phyloP scores from a whole-genome alignment of 169 alveolate genomes.

The Babesia ovis region DNA sequence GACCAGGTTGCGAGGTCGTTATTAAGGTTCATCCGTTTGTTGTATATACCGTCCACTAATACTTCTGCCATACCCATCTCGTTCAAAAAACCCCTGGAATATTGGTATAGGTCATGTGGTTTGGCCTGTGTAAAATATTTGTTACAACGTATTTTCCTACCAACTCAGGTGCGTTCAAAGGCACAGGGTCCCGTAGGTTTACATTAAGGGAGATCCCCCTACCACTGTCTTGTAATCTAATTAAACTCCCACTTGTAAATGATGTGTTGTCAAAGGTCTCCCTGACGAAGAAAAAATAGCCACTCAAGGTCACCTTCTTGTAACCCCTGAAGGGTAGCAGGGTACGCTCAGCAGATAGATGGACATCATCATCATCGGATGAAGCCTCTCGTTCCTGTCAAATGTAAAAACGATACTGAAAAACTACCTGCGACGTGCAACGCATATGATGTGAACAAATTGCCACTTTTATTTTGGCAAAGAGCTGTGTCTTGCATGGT shows the following conservation, averaged over 20 bases:
- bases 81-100: conserved; percentile 38
- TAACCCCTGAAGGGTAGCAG: conserved; percentile 54
- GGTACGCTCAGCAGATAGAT: neutral
- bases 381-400: conserved; percentile 25
- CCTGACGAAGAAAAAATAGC: conserved; percentile 44
- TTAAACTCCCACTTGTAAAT: conserved; percentile 25
- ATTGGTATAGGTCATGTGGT: conserved; percentile 31
- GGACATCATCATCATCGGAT: conserved; percentile 23
- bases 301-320: conserved; percentile 52
- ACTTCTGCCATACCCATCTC: conserved; percentile 20
- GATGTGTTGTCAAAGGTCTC: conserved; percentile 50
- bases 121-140: neutral
- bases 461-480: conserved; percentile 41
- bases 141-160: neutral
- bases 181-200: conserved; percentile 33
- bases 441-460: conserved; percentile 23
- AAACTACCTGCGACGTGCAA: conserved; percentile 12
- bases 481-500: conserved; percentile 40
- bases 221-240: conserved; percentile 36
- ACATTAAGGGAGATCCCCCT: conserved; percentile 50
- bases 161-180: conserved; percentile 24
- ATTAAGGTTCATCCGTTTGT: conserved; percentile 66
- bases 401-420: neutral
- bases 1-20: conserved; percentile 61
- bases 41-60: conserved; percentile 36